Evolutionary conservation across 305 asterid genomes (phyloP), one percentile per base, ranked within the genome.

Genomic region (Fraxinus albicans): DNA sequence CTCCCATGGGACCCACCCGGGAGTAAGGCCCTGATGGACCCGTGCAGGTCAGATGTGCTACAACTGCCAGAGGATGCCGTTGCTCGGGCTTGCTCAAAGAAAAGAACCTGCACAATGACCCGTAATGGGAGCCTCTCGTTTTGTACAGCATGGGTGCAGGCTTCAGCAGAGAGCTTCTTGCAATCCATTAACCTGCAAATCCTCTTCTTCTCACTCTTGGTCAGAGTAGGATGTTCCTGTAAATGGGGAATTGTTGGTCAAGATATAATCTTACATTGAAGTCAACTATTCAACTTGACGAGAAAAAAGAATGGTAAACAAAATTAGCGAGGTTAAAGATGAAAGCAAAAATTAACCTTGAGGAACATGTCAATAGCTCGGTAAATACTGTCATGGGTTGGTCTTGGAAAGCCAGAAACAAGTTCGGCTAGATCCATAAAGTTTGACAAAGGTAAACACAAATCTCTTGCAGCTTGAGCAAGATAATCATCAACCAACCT

Each of bases 161-260:
- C 98, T 9, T 92, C 96, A 0, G 86, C 85, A 8, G 98, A 93
- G 40, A 95, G 92, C 91, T 92, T 95, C 84, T 85, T 79, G 86
- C 96, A 91, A 70, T 95, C 97, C 95, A 95, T 95, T 76, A 92
- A 79, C 80, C 88, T 89, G 89, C 98, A 93, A 6, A 95, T 84
- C 82, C 88, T 91, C 89, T 90, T 95, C 27, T 90, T 90, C 70
- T 95, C 98, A 31, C 93, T 88, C 88, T 93, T 93, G 25, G 89
- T 87, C 81, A 92, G 83, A 65, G 83, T 92, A 2, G 94, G 94
- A 70, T 90, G 98, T 83, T 90, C 98, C 98, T 95, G 88, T 27
- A 74, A 75, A 76, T 33, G 74, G 31, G 73, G 5, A 25, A 65
- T 23, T 67, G 36, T 27, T 67, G 74, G 19, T 67, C 35, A 27